Conservation (phyloP, 225 moss, liverwort and hornwort genomes). For the Pseudisothecium myosuroides region DNA sequence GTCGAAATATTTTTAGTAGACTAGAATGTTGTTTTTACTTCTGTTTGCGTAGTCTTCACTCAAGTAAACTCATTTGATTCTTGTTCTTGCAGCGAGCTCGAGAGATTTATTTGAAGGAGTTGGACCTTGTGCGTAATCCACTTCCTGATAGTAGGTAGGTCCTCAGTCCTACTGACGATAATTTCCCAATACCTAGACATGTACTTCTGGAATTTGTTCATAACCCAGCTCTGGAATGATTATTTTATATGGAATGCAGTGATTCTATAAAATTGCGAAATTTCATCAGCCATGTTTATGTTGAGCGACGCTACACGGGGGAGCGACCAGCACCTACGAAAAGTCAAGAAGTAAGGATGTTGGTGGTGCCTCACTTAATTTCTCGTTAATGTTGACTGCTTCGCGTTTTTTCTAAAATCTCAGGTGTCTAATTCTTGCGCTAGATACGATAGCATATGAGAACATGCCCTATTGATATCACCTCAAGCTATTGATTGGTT, state of each 20-base stretch:
- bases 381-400: not conserved
- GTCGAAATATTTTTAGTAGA: not conserved
- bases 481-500: not conserved
- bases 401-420: not conserved
- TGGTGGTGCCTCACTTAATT: not conserved
- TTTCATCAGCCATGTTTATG: slow-evolving; percentile 43
- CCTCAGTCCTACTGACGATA: not conserved
- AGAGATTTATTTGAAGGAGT: slow-evolving; percentile 71
- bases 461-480: not conserved
- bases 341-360: slow-evolving; percentile 21
- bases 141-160: slow-evolving; percentile 82
- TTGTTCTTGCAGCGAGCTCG: slow-evolving; percentile 54
- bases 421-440: not conserved
- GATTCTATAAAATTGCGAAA: slow-evolving; percentile 31
- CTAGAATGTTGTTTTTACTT: not conserved
- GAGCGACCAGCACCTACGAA: slow-evolving; percentile 22
- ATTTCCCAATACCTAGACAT: not conserved
- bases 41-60: not conserved
- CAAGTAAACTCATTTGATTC: not conserved
- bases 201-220: not conserved
- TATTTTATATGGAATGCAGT: slow-evolving; percentile 5
- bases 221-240: not conserved
- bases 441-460: not conserved
- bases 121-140: slow-evolving; percentile 58
- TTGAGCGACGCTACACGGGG: slow-evolving; percentile 41